Evolutionary conservation across 2,329 filamentous ascomycete species (phyloP), one percentile per base, ranked within the genome.

Genomic region (Fusarium keratoplasticum): DNA sequence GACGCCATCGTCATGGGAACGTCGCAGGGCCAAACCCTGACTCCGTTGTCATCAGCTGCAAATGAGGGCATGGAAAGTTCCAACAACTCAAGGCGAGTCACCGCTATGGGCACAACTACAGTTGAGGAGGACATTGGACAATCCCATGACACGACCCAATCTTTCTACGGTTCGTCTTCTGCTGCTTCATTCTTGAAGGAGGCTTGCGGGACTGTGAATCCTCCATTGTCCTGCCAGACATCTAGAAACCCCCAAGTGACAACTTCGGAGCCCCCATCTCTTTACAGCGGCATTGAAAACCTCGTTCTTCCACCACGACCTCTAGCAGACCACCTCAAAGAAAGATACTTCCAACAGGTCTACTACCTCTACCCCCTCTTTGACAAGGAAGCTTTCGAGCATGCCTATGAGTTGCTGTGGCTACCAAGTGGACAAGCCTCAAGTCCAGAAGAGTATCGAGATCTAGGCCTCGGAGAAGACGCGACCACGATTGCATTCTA

Each of bases 361-460:
- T 83, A 83, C 67, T 84, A 81, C 70, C 76, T 86, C 11, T 86
- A 86, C 61, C 85, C 86, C 0, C 83, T 86, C 64, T 83, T 87
- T 61, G 81, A 86, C 73, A 79, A 82, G 5, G 78, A 80, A 0
- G 80, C 80, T n/a, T 87, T 87, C 57, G 76, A 84, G 61, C 69
- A 72, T 20, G 83, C 82, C 1, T 86, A 86, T 55, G 74, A 82
- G 35, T 82, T 78, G 36, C 73, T 87, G 1, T 86, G 84, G 84
- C 67, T 70, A 9, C 72, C 80, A 10, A 31, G 35, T 38, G 35
- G 11, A 18, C 29, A 58, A 29, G 47, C 9, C 47, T n/a, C 47
- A 29, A 52, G 27, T 16, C 22, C 47, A 10, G 10, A 29, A 18
- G 25, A 52, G 3, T 52, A 52, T 22, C 25, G 16, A 52, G 25